Evolutionary conservation across 2,329 filamentous ascomycete genomes (phyloP), one percentile per base, ranked within the genome.

Genomic region (Fusarium sp.): DNA sequence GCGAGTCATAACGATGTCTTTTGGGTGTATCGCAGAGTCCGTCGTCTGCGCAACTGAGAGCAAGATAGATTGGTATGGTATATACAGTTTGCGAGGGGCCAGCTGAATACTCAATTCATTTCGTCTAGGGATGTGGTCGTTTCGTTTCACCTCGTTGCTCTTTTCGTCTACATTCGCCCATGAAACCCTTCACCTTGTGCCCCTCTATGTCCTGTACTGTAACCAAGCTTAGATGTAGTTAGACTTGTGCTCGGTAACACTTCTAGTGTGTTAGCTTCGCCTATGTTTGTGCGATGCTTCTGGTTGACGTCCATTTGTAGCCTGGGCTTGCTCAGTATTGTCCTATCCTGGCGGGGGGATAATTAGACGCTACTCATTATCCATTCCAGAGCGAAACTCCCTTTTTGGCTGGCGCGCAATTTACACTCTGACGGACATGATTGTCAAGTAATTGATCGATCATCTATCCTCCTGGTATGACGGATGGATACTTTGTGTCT

Each of bases 321-420:
- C 27, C 1, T 30, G 27, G 27, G 27, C 27, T 30, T 10, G 27
- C 27, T 30, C 27, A 30, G 27, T 30, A 30, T 30, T 30, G 27
- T 30, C 23, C 32, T 30, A 66, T 66, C 56, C 40, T 58, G 49
- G 33, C 40, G 33, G 40, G 22, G 30, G 19, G 45, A 35, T 19
- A 22, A 22, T 22, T 22, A 54, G 55, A 43, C 62, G 47, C 62
- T 54, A 58, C 32, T 37, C 33, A n/a, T 43, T 32, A 19, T 60
- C 35, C 66, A 68, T 68, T 68, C 66, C 66, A 68, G 64, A 9
- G 27, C 40, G 41, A 44, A 17, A 48, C 51, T 56, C 56, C 52
- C 52, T 62, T 54, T 62, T 51, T 27, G 51, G 65, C 22, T 62
- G 65, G 60, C 43, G 44, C 32, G 65, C 22, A 65, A 62, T 68